A percentile compares a stretch with the other conserved stretches of the same genome.
These are phyloP conservation scores for Hanseniaspora lachancei DNA, from an alignment of 805 yeast genomes.

Conservation along the genomic window DNA sequence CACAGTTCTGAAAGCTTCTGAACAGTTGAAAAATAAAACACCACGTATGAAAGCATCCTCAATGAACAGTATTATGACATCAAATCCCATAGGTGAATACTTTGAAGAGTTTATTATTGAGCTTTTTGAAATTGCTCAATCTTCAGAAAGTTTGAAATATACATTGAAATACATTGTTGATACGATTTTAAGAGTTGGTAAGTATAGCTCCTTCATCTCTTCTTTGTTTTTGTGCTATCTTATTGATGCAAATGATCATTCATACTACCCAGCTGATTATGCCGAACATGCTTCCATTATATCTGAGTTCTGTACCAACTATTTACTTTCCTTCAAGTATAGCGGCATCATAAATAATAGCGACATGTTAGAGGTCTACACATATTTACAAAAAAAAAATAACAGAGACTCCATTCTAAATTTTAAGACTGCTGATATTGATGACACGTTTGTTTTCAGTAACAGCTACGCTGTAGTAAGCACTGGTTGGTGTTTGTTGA, in stretches of 20 bases:
- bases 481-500: neutral
- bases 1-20: neutral
- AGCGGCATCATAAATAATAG: neutral
- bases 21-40: neutral
- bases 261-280: slow-evolving; percentile 6
- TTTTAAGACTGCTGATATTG: neutral
- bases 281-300: neutral
- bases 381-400: neutral
- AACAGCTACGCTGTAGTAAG: neutral
- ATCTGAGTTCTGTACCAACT: neutral
- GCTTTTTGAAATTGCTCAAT: slow-evolving; percentile 11
- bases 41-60: neutral
- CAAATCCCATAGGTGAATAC: neutral
- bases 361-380: neutral
- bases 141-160: slow-evolving; percentile 1
- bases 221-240: neutral
- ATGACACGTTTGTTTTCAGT: neutral
- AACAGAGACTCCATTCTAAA: neutral
- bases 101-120: slow-evolving; percentile 4
- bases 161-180: slow-evolving; percentile 9
- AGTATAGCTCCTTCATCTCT: neutral
- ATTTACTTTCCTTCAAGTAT: neutral
- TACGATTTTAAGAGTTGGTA: neutral
- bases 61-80: neutral
- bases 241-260: neutral